Conservation (phyloP, 2,329 filamentous ascomycete species). For the Fusarium pseudonygamai region DNA sequence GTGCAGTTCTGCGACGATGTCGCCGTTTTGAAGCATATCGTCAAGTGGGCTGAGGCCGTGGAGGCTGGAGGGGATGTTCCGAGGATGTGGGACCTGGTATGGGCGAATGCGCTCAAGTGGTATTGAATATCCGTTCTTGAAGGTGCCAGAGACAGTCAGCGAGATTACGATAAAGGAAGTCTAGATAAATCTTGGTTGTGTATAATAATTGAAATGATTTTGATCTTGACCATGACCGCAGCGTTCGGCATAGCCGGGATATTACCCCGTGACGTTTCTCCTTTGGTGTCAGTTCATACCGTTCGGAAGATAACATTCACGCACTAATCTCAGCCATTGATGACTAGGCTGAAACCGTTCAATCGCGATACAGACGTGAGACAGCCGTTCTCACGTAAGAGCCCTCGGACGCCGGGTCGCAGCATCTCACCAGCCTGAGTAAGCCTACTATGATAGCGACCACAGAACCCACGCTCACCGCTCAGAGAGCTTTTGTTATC, state of each 20-base stretch:
- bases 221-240: not conserved
- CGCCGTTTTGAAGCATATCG: not conserved
- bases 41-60: conserved; percentile 4
- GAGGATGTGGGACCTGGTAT: not conserved
- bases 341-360: not conserved
- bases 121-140: not conserved
- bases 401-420: not conserved
- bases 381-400: not conserved
- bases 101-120: not conserved
- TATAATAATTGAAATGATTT: not conserved
- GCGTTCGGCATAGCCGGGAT: not conserved
- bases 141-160: rapidly evolving
- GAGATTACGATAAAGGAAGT: rapidly evolving
- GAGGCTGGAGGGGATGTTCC: not conserved
- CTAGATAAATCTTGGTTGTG: not conserved
- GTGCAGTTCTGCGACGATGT: conserved; percentile 11
- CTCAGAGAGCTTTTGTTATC: not conserved
- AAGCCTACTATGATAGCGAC: not conserved
- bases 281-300: rapidly evolving
- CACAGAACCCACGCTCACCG: not conserved
- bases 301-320: too few species aligned
- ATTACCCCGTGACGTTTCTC: not conserved
- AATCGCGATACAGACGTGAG: not conserved
- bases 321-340: not conserved
- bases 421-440: not conserved